Percentiles rank a stretch among this genome's conserved stretches.
Evolutionary conservation across 495 filamentous ascomycete species (phyloP).

Genomic region (Neurospora sp.): DNA sequence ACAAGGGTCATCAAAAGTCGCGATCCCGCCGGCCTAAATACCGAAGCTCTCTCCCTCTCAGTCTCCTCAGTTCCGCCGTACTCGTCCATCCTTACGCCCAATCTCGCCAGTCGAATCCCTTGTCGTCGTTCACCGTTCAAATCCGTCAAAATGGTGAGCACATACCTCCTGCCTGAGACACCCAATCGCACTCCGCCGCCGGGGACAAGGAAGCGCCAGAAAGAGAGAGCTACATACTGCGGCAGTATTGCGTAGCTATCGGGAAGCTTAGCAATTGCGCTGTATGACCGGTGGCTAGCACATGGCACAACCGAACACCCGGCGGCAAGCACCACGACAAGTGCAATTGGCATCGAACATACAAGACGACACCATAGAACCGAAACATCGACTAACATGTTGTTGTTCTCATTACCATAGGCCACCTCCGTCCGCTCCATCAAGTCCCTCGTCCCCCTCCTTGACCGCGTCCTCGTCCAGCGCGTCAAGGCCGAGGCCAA

Average conservation of each 20-base stretch:
- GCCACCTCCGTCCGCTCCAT: conserved; percentile 80
- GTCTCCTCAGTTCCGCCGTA: neutral
- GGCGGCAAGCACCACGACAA: neutral
- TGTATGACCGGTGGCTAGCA: neutral
- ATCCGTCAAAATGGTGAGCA: neutral
- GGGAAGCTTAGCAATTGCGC: neutral
- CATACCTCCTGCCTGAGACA: neutral
- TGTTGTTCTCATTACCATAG: conserved; percentile 16
- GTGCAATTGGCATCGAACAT: neutral
- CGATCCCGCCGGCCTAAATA: neutral
- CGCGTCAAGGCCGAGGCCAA: conserved; percentile 94
- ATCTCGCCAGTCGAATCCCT: neutral
- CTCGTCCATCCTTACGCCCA: neutral
- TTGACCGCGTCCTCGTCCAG: conserved; percentile 98
- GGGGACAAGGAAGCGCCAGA: neutral
- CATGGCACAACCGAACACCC: neutral
- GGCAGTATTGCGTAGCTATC: neutral
- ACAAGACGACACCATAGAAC: neutral
- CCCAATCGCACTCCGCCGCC: neutral
- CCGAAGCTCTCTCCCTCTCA: neutral
- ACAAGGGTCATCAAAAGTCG: neutral
- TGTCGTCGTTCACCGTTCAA: neutral
- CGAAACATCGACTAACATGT: neutral
- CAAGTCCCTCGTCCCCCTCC: conserved; percentile 88
- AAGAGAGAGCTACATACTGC: neutral